Conservation (phyloP, 495 filamentous ascomycete genomes). For the Bryoglossum gracile region DNA sequence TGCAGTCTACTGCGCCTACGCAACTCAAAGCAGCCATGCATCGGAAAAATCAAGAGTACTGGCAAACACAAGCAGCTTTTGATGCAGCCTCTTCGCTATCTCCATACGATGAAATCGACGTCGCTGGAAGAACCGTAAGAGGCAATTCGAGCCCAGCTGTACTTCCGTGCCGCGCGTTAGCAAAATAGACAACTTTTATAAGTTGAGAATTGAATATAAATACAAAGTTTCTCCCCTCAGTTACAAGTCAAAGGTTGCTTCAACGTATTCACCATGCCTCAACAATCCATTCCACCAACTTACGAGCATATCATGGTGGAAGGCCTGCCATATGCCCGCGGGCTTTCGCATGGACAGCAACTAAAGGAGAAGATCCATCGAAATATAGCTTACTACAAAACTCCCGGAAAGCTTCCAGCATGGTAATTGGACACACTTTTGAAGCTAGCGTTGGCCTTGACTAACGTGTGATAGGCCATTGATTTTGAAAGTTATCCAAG, state of each 20-base stretch:
- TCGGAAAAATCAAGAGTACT: too few species aligned
- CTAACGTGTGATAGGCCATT: constrained; percentile 4
- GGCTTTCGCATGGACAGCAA: constrained; percentile 21
- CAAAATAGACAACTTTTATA: not conserved
- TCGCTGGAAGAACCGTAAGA: not conserved
- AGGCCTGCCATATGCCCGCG: constrained; percentile 23
- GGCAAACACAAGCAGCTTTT: not conserved
- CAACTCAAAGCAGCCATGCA: not conserved
- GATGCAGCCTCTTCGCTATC: not conserved
- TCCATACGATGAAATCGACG: not conserved
- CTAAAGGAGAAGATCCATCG: constrained; percentile 19
- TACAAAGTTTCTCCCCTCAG: not conserved
- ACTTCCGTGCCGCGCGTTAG: not conserved
- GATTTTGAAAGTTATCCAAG: constrained; percentile 13
- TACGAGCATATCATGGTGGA: constrained; percentile 26
- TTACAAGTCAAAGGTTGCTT: not conserved
- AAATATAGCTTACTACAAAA: constrained; percentile 25
- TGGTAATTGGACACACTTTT: constrained; percentile 14
- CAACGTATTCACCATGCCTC: not conserved
- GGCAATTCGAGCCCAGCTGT: not conserved
- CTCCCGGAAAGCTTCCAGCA: constrained; percentile 22
- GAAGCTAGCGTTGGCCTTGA: not conserved
- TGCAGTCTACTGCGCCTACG: not conserved
- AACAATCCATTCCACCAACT: constrained; percentile 1
- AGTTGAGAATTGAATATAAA: not conserved